These are phyloP conservation scores for Stenocarpella maydis DNA, from an alignment of 2,329 filamentous ascomycete species.

Conservation along the genomic window DNA sequence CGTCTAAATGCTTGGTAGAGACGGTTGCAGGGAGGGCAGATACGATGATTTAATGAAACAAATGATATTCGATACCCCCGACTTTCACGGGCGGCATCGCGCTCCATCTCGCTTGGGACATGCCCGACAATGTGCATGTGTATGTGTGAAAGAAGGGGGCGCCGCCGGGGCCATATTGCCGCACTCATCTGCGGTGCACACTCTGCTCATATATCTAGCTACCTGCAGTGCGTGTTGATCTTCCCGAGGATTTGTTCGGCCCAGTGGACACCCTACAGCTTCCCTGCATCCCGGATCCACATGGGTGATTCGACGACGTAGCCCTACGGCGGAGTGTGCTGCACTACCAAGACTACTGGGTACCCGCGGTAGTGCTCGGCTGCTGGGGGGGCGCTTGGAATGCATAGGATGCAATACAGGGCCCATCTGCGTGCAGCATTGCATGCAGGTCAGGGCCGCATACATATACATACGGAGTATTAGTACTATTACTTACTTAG, in stretches of 20 bases:
- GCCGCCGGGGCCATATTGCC: no score
- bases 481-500: no score
- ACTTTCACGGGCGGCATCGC: neutral
- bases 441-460: neutral
- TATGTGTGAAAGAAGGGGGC: neutral
- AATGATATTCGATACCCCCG: conserved; percentile 1
- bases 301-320: neutral
- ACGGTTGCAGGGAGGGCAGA: neutral
- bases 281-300: neutral
- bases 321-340: neutral
- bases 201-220: no score
- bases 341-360: no score
- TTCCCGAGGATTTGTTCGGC: neutral
- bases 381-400: neutral
- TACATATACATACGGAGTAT: no score
- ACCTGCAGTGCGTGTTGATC: neutral
- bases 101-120: neutral
- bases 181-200: neutral
- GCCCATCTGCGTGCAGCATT: neutral
- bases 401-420: neutral
- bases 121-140: conserved; percentile 1
- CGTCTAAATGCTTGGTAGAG: neutral
- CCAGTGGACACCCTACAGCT: neutral
- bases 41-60: conserved; percentile 11
- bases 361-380: neutral